Evolutionary conservation across 1,139 yeast genomes (phyloP).

Genomic region (Pichia inconspicua): DNA sequence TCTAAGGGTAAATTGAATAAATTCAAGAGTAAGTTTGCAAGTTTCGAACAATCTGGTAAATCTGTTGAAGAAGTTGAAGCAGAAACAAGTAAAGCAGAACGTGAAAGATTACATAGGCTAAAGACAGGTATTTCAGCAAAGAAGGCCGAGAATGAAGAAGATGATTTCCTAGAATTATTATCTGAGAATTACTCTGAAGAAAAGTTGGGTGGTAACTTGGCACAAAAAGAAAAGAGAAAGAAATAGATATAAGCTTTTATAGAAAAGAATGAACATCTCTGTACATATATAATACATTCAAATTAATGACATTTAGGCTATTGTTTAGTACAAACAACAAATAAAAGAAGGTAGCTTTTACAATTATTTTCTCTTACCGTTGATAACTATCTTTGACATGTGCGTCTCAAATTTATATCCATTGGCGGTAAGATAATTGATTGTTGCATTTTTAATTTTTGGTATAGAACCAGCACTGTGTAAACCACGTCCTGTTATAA

Average conservation of each 20-base stretch:
- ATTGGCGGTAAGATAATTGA: conserved; percentile 29
- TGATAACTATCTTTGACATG: conserved; percentile 37
- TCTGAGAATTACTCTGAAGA: conserved; percentile 27
- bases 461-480: conserved; percentile 50
- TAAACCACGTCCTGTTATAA: conserved; percentile 57
- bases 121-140: conserved; percentile 22
- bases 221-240: conserved; percentile 25
- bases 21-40: conserved; percentile 69
- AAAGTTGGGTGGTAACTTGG: conserved; percentile 29
- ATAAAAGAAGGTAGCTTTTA: no score
- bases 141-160: conserved; percentile 21
- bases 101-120: conserved; percentile 22
- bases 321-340: no score
- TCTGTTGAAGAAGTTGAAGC: conserved; percentile 22
- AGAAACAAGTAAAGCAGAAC: conserved; percentile 22
- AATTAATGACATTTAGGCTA: neutral
- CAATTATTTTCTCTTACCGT: conserved; percentile 29
- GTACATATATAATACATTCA: neutral
- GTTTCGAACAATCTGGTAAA: conserved; percentile 37
- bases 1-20: conserved; percentile 81
- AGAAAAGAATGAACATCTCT: neutral
- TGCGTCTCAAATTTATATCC: conserved; percentile 39
- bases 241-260: conserved; percentile 10
- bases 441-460: conserved; percentile 35
- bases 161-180: conserved; percentile 27